These are phyloP conservation scores for Podila verticillata DNA, from an alignment of 192 early-diverging fungal species.

Conservation along the genomic window DNA sequence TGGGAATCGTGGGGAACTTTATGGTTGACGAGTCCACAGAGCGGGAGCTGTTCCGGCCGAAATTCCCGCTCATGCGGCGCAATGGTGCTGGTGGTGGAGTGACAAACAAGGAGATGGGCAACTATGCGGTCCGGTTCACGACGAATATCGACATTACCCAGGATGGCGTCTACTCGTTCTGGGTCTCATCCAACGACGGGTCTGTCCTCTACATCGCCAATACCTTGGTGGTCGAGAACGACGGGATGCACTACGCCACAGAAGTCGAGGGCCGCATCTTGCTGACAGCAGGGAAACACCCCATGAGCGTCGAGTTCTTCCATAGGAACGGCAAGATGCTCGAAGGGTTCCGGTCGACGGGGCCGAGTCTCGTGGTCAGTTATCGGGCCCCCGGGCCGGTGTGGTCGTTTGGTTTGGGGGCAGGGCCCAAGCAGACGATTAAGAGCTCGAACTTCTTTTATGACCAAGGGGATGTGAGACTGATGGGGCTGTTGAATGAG, in stretches of 20 bases:
- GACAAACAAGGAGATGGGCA: conserved; percentile 23
- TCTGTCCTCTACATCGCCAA: conserved; percentile 41
- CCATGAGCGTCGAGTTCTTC: conserved; percentile 46
- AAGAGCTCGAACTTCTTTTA: conserved; percentile 35
- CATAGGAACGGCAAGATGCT: conserved; percentile 47
- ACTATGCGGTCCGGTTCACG: conserved; percentile 48
- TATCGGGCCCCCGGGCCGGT: conserved; percentile 32
- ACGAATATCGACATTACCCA: conserved; percentile 45
- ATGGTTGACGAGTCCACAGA: conserved; percentile 50
- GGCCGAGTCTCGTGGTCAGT: conserved; percentile 31
- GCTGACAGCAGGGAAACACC: conserved; percentile 32
- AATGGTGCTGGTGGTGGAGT: neutral
- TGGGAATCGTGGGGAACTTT: conserved; percentile 46
- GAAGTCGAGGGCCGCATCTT: conserved; percentile 39
- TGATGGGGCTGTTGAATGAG: neutral
- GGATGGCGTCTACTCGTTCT: conserved; percentile 47
- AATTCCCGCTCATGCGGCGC: neutral
- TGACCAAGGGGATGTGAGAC: conserved; percentile 18
- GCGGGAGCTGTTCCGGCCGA: conserved; percentile 29
- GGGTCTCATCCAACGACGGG: conserved; percentile 40
- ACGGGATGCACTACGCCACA: conserved; percentile 40
- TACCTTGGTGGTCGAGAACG: conserved; percentile 45
- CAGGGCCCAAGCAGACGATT: conserved; percentile 31
- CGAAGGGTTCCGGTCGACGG: conserved; percentile 46
- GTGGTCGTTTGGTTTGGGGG: conserved; percentile 39